Conservation (phyloP, 345 rosid species). For the Lenwebbia sp. region DNA sequence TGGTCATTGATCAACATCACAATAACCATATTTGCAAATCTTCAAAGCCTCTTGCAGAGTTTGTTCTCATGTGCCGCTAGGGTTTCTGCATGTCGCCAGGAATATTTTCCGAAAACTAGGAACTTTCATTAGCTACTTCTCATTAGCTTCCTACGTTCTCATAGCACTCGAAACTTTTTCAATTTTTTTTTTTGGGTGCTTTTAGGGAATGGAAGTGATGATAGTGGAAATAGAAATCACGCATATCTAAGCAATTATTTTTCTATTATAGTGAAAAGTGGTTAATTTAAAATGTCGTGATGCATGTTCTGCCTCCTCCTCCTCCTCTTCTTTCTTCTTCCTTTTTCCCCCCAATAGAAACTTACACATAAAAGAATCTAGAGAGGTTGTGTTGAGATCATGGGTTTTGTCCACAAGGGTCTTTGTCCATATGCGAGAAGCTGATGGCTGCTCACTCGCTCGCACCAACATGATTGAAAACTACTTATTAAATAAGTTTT, state of each 20-base stretch:
- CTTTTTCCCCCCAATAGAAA: background rate
- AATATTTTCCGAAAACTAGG: background rate
- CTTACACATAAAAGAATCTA: background rate
- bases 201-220: background rate
- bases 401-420: background rate
- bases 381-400: background rate
- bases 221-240: background rate
- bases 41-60: background rate
- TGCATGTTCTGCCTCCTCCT: background rate
- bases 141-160: background rate
- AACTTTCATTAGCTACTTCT: background rate
- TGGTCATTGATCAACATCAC: background rate
- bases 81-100: background rate
- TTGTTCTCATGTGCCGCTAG: background rate
- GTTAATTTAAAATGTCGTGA: background rate
- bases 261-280: background rate
- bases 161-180: background rate
- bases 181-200: too few relatives aligned
- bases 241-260: background rate
- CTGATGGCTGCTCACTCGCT: slow-evolving; percentile 1
- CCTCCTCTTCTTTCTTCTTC: too few relatives aligned
- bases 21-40: background rate
- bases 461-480: slow-evolving; percentile 16
- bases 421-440: slow-evolving; percentile 1
- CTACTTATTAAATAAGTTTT: slow-evolving; percentile 16